A percentile compares a stretch with the other conserved stretches of the same genome.
These are phyloP conservation scores for Trichoderma koningiopsis DNA, from an alignment of 2,329 filamentous ascomycete genomes.

Conservation along the genomic window DNA sequence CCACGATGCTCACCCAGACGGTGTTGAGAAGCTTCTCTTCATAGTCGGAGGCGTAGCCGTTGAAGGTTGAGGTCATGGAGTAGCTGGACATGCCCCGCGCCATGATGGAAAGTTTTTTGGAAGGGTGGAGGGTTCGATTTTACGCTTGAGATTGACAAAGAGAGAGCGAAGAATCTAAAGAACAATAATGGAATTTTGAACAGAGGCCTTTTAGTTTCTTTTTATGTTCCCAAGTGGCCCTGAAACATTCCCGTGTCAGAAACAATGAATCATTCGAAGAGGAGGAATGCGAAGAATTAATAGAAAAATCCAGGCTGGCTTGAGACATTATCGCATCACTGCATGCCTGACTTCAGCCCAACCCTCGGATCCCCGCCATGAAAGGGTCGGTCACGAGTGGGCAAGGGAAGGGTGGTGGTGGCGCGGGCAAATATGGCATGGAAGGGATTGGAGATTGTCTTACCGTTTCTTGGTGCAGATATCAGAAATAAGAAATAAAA, in stretches of 20 bases:
- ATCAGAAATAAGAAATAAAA: neutral
- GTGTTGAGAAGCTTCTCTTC: conserved; percentile 48
- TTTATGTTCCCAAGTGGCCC: too few species aligned
- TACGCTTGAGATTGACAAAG: neutral
- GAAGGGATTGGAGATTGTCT: conserved; percentile 2
- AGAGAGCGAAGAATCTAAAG: neutral
- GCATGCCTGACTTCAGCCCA: conserved; percentile 22
- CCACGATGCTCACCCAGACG: conserved; percentile 51
- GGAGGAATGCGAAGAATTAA: neutral
- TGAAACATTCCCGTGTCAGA: conserved; percentile 1
- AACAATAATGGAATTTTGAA: neutral
- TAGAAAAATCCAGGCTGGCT: neutral
- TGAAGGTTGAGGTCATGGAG: conserved; percentile 30
- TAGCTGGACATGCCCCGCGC: conserved; percentile 22
- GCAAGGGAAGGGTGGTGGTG: conserved; percentile 17
- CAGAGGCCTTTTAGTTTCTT: neutral
- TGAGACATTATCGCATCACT: conserved; percentile 9
- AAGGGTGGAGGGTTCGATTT: neutral
- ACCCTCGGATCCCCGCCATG: conserved; percentile 16
- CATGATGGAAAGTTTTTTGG: conserved; percentile 9
- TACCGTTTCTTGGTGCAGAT: neutral
- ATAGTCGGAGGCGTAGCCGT: conserved; percentile 37
- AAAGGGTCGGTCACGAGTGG: conserved; percentile 23
- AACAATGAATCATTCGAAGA: neutral
- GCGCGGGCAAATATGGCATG: conserved; percentile 19